Percentiles rank a stretch among this genome's conserved stretches.
Evolutionary conservation across 805 yeast genomes (phyloP).

Genomic region (Metschnikowia kofuensis): DNA sequence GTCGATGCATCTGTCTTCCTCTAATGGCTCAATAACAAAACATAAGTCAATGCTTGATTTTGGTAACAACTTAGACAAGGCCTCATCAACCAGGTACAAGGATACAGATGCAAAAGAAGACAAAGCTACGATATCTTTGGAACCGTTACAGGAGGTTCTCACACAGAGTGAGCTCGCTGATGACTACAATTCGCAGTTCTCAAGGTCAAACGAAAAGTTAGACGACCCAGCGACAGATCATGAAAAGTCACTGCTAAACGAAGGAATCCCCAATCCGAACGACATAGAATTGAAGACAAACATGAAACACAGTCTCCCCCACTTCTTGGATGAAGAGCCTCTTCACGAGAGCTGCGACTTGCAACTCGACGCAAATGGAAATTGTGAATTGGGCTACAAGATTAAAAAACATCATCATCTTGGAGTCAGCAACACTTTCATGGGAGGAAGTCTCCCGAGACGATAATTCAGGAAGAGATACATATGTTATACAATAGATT

Average conservation of each 20-base stretch:
- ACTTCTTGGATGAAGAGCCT: constrained; percentile 12
- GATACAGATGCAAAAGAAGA: constrained; percentile 7
- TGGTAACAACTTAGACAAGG: constrained; percentile 2
- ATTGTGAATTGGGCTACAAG: constrained; percentile 41
- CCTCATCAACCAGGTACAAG: neutral
- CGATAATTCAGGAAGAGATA: neutral
- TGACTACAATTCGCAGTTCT: neutral
- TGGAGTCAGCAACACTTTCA: constrained; percentile 33
- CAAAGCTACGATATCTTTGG: constrained; percentile 6
- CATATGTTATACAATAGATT: too few relatives aligned
- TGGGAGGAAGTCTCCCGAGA: constrained; percentile 25
- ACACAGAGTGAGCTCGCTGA: constrained; percentile 2
- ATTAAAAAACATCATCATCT: constrained; percentile 42
- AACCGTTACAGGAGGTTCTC: constrained; percentile 10
- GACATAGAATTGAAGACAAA: neutral
- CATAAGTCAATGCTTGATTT: constrained; percentile 33
- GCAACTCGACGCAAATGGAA: constrained; percentile 25
- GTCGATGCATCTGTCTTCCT: constrained; percentile 11
- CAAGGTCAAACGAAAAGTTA: neutral
- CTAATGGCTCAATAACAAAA: constrained; percentile 13
- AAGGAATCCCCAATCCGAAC: neutral
- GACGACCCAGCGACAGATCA: neutral
- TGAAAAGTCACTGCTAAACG: neutral
- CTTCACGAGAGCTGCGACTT: constrained; percentile 16
- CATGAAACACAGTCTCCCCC: neutral